A percentile compares a stretch with the other conserved stretches of the same genome.
phyloP scores from a whole-genome alignment of 1,284 basidiomycete genomes.

The Sporisorium iseilematis-ciliati region DNA sequence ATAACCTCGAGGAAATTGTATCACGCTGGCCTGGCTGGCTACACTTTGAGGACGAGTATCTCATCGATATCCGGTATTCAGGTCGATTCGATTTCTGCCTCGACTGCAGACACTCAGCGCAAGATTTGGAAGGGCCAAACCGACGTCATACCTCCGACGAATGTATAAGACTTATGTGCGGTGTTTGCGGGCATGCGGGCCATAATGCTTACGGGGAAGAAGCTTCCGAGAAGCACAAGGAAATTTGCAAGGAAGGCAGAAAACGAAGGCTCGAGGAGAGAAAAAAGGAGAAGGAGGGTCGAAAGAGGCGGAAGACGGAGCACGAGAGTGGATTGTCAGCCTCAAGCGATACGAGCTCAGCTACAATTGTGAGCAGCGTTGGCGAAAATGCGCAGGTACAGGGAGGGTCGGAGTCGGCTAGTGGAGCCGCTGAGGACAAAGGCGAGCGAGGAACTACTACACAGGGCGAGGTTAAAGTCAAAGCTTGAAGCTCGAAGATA shows the following conservation, averaged over 20 bases:
- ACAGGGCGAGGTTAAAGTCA: no score
- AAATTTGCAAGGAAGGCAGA: background rate
- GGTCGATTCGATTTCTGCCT: conserved; percentile 15
- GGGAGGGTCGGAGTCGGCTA: no score
- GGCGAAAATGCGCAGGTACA: no score
- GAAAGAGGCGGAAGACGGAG: background rate
- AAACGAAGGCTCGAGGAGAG: background rate
- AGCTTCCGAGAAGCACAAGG: background rate
- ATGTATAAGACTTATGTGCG: background rate
- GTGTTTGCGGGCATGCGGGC: background rate
- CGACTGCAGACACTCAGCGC: background rate
- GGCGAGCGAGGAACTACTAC: no score
- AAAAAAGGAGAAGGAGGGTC: background rate
- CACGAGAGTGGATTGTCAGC: background rate
- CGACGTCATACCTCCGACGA: background rate
- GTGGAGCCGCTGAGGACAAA: no score
- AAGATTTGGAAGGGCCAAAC: background rate
- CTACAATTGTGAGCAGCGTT: no score
- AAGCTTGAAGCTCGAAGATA: no score
- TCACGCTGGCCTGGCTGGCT: conserved; percentile 11
- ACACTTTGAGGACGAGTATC: background rate
- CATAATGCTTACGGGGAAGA: background rate
- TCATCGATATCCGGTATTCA: background rate
- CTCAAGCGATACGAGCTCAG: background rate
- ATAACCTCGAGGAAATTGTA: background rate